phyloP scores from a whole-genome alignment of 1,139 yeast genomes.

The Magnusiomyces fungicola region DNA sequence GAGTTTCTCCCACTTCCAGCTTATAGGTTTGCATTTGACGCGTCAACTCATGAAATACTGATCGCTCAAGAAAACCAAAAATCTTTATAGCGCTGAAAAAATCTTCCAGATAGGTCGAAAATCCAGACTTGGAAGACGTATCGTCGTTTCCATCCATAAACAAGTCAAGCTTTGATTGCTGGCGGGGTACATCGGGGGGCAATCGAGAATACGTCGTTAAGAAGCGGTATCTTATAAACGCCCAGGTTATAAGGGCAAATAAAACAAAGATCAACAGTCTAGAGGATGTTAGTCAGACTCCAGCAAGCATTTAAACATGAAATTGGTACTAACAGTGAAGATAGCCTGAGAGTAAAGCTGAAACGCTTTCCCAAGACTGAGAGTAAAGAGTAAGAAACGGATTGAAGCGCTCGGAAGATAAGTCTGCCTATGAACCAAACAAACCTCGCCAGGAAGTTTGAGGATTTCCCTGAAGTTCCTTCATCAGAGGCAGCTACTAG shows the following conservation, averaged over 20 bases:
- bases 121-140: conserved; percentile 36
- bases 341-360: conserved; percentile 25
- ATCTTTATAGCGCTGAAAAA: conserved; percentile 86
- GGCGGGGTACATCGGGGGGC: conserved; percentile 41
- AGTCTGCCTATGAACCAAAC: conserved; percentile 13
- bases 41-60: conserved; percentile 88
- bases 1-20: conserved; percentile 65
- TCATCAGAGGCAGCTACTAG: not conserved
- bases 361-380: conserved; percentile 19
- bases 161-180: conserved; percentile 40
- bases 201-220: conserved; percentile 47
- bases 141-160: conserved; percentile 35
- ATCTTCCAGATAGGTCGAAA: conserved; percentile 68
- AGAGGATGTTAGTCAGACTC: conserved; percentile 4
- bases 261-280: conserved; percentile 20
- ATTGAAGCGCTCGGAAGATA: conserved; percentile 1
- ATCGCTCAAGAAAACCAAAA: conserved; percentile 85
- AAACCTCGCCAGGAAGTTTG: conserved; percentile 15
- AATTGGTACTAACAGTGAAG: conserved; percentile 22
- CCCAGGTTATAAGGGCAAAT: conserved; percentile 28
- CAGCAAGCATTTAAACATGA: not conserved
- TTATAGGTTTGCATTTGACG: conserved; percentile 88
- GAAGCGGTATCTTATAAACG: conserved; percentile 43
- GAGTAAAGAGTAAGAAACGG: conserved; percentile 9
- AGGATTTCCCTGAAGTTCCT: too few relatives aligned